These are phyloP conservation scores for Neofusicoccum laricinum DNA, from an alignment of 2,329 filamentous ascomycete genomes.

Conservation along the genomic window DNA sequence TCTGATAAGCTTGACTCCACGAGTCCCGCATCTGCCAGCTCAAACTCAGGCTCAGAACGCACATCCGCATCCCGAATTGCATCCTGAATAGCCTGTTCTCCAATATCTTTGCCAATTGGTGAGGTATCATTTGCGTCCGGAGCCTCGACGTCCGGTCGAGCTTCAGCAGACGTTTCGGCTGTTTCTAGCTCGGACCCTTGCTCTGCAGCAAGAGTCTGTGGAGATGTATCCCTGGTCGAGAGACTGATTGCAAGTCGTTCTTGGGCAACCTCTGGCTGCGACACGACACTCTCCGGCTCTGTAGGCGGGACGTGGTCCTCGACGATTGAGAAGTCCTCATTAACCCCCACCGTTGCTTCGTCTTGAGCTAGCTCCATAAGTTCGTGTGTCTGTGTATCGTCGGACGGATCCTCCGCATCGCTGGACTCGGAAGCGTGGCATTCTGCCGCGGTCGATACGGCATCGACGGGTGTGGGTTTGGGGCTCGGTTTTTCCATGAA, in stretches of 20 bases:
- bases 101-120: too few relatives aligned
- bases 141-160: neutral
- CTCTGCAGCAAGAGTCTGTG: neutral
- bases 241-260: neutral
- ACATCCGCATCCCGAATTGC: too few relatives aligned
- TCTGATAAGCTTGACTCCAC: too few relatives aligned
- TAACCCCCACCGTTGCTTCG: neutral
- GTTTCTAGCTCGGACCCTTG: neutral
- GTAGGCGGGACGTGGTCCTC: neutral
- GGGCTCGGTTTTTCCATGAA: neutral
- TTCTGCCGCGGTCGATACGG: neutral
- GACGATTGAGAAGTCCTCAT: neutral
- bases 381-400: neutral
- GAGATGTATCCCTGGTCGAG: neutral
- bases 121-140: too few relatives aligned
- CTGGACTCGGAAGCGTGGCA: neutral
- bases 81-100: too few relatives aligned
- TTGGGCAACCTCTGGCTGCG: neutral
- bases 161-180: neutral
- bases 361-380: neutral
- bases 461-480: neutral
- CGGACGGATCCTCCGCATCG: neutral
- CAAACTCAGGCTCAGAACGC: too few relatives aligned
- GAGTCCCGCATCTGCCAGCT: too few relatives aligned
- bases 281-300: neutral